These are phyloP conservation scores for Mollisiaceae sp. DNA, from an alignment of 2,329 filamentous ascomycete species.

Conservation along the genomic window DNA sequence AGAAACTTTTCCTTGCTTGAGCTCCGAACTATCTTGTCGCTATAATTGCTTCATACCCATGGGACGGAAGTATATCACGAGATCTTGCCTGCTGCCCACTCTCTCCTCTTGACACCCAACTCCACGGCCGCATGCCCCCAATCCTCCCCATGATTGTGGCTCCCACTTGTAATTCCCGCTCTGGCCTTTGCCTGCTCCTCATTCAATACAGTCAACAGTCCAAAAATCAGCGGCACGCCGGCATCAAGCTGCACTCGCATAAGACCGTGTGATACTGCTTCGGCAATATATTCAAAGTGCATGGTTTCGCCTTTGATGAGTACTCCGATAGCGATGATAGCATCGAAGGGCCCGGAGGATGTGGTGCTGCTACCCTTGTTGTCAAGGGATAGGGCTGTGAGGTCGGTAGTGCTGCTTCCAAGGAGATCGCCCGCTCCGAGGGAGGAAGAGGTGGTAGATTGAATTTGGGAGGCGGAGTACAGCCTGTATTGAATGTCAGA, in stretches of 20 bases:
- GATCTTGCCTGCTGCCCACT: conserved; percentile 65
- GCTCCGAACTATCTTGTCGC: neutral
- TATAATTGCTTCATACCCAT: neutral
- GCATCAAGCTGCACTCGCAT: conserved; percentile 94
- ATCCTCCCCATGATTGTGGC: conserved; percentile 96
- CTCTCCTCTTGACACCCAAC: conserved; percentile 84
- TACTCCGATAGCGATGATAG: conserved; percentile 92
- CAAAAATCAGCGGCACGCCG: conserved; percentile 89
- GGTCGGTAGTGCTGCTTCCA: conserved; percentile 69
- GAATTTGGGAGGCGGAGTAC: conserved; percentile 85
- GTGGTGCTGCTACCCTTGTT: conserved; percentile 46
- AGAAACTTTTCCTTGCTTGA: neutral
- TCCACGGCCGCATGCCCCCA: conserved; percentile 96
- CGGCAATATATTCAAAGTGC: conserved; percentile 99
- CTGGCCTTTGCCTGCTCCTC: conserved; percentile 88
- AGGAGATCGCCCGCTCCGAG: conserved; percentile 76
- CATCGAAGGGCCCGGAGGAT: conserved; percentile 77
- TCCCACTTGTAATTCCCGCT: conserved; percentile 78
- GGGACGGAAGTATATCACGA: conserved; percentile 17
- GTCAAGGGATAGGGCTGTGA: conserved; percentile 55
- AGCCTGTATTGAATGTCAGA: conserved; percentile 56
- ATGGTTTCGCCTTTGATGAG: conserved; percentile 99
- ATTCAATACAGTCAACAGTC: conserved; percentile 84
- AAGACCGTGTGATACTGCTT: conserved; percentile 85
- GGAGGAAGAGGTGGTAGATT: conserved; percentile 68